Base-by-base conservation (phyloP, 441 rosid genomes). In the Pelargonium australe region DNA sequence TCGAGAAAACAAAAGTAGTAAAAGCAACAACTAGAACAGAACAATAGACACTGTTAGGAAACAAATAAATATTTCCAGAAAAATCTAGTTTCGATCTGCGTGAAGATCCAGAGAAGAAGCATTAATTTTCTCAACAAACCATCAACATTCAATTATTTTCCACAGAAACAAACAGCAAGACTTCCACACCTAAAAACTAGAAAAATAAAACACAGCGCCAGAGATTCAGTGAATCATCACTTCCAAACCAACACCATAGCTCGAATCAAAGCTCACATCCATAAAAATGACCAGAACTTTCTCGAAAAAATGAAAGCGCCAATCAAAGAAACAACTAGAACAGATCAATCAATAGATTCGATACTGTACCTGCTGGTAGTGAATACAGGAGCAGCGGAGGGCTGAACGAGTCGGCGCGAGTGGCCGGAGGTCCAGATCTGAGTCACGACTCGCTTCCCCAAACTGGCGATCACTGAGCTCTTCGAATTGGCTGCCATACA, bases 401-500 rank as follows among this genome's bases (percentile, higher is more conserved):
- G 67, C 69, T 40, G 73, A 68, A 80, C 68, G 23, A 23, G 64
- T 41, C 13, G 53, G 70, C 69, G 77, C 55, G 47, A 31, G 75
- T 6, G 61, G 70, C 70, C 57, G 67, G 73, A 20, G 23, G 23
- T 71, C 80, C 79, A 75, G 81, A 81, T 73, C 75, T 73, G 80
- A 74, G 76, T 74, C 57, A 69, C 70, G 6, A 84, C 76, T 72
- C 85, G 86, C 82, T 85, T 88, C 79, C 75, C 86, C 71, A 85
- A 74, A 64, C 62, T 51, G 64, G 82, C 84, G 86, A 87, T 83
- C 80, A 78, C 78, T 61, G 72, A 81, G 63, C 81, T 82, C 82
- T 83, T 83, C 72, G 72, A 73, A 68, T 75, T 78, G 73, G 89
- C 84, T 72, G 86, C 90, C 87, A 84, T 90, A 73, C 79, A 77